phyloP scores from a whole-genome alignment of 2,329 filamentous ascomycete species.

The Ophiostoma piceae region DNA sequence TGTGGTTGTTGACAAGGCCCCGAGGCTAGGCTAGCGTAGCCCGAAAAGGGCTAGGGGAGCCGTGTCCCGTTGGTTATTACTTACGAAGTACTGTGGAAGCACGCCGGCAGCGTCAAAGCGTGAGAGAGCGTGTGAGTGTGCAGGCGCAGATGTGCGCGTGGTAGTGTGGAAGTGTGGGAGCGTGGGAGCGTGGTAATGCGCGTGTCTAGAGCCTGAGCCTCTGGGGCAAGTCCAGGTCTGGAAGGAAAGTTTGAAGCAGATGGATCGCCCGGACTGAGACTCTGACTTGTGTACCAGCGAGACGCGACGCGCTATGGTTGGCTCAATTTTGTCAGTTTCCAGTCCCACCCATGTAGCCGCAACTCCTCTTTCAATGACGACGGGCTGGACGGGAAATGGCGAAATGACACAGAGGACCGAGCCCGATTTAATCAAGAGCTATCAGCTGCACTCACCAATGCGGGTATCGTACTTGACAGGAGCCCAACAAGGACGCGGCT shows the following conservation, averaged over 20 bases:
- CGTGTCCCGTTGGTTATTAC: conserved; percentile 5
- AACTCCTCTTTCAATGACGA: background rate
- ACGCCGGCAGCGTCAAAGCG: background rate
- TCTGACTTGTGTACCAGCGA: background rate
- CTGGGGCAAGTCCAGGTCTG: background rate
- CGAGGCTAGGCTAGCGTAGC: conserved; percentile 15
- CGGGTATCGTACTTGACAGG: background rate
- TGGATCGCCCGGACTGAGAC: background rate
- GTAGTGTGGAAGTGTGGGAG: background rate
- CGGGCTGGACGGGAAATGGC: background rate
- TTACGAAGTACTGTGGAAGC: background rate
- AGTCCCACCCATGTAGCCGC: conserved; percentile 6
- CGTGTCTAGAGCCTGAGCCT: background rate
- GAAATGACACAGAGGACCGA: background rate
- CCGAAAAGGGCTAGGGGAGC: conserved; percentile 10
- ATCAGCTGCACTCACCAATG: background rate
- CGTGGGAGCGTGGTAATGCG: background rate
- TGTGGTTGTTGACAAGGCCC: conserved; percentile 14
- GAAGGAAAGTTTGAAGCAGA: background rate
- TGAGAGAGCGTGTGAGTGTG: background rate
- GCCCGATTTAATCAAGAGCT: too few relatives aligned
- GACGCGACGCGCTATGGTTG: conserved; percentile 17
- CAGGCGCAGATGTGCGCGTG: background rate
- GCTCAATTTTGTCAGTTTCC: conserved; percentile 4
- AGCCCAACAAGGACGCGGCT: too few relatives aligned